phyloP scores from a whole-genome alignment of 2,329 filamentous ascomycete genomes.

The Cladosporium phlei region DNA sequence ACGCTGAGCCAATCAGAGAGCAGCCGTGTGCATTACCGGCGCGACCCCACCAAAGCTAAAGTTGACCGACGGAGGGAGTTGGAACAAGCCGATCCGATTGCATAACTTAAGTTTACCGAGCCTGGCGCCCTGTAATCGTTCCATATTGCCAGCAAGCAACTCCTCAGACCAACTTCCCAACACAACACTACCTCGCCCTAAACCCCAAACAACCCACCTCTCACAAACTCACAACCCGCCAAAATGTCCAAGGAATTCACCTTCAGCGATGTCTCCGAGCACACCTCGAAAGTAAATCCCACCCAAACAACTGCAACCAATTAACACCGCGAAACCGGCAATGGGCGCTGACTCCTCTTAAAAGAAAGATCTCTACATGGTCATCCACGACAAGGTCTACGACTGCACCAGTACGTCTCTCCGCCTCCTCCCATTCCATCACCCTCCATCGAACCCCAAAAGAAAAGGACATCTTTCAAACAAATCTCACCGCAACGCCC shows the following conservation, averaged over 20 bases:
- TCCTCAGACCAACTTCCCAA: too few species aligned
- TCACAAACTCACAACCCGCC: too few species aligned
- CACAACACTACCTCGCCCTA: too few species aligned
- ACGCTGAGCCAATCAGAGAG: slow-evolving; percentile 4
- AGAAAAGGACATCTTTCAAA: too few species aligned
- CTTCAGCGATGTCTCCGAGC: slow-evolving; percentile 74
- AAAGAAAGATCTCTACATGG: slow-evolving; percentile 92
- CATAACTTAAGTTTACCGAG: too few species aligned
- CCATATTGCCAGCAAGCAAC: too few species aligned
- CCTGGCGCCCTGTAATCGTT: too few species aligned
- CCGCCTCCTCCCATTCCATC: too few species aligned
- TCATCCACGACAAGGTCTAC: slow-evolving; percentile 97
- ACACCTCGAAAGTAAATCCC: slow-evolving; percentile 55
- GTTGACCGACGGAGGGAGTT: too few species aligned
- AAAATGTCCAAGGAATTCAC: slow-evolving; percentile 61
- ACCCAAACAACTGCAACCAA: background rate
- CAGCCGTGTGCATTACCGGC: too few species aligned
- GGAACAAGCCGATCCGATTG: too few species aligned
- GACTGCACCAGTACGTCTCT: slow-evolving; percentile 56
- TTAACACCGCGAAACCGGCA: background rate
- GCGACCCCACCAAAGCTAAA: background rate
- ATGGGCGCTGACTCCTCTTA: slow-evolving; percentile 3
- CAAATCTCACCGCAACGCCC: background rate
- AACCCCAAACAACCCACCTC: background rate
- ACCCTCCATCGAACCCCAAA: too few species aligned